Evolutionary conservation across 768 basidiomycete genomes (phyloP).

Genomic region (Ramaria sp.): DNA sequence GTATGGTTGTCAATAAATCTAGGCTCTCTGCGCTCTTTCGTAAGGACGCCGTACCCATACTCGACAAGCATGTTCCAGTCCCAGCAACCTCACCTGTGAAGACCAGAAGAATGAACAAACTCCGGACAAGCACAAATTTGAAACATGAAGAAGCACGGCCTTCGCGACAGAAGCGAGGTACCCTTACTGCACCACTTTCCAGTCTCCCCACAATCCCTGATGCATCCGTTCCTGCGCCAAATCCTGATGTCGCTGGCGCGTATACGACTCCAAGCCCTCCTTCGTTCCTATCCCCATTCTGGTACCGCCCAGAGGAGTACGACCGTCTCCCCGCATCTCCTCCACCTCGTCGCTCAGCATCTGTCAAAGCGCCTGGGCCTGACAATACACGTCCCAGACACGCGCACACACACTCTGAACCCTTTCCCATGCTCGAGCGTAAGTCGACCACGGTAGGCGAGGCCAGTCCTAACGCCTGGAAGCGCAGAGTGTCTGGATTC

Average conservation of each 20-base stretch:
- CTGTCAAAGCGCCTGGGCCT: background rate
- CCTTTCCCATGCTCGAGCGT: background rate
- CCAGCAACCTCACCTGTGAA: background rate
- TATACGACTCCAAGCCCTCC: slow-evolving; percentile 5
- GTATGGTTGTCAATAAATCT: slow-evolving; percentile 7
- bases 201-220: slow-evolving; percentile 3
- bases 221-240: background rate
- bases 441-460: background rate
- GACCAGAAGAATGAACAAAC: background rate
- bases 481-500: slow-evolving; percentile 2
- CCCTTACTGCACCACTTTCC: background rate
- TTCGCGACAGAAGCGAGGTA: background rate
- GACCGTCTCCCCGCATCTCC: background rate
- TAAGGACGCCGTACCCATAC: slow-evolving; percentile 6
- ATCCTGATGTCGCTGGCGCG: background rate
- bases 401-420: slow-evolving; percentile 1
- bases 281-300: slow-evolving; percentile 9
- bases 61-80: background rate
- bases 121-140: background rate
- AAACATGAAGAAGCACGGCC: background rate
- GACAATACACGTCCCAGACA: background rate
- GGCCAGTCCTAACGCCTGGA: background rate
- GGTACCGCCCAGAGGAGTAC: slow-evolving; percentile 7
- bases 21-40: slow-evolving; percentile 6
- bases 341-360: background rate